Conservation (phyloP, 352 stramenopile genomes). For the Saprolegnia diclina region DNA sequence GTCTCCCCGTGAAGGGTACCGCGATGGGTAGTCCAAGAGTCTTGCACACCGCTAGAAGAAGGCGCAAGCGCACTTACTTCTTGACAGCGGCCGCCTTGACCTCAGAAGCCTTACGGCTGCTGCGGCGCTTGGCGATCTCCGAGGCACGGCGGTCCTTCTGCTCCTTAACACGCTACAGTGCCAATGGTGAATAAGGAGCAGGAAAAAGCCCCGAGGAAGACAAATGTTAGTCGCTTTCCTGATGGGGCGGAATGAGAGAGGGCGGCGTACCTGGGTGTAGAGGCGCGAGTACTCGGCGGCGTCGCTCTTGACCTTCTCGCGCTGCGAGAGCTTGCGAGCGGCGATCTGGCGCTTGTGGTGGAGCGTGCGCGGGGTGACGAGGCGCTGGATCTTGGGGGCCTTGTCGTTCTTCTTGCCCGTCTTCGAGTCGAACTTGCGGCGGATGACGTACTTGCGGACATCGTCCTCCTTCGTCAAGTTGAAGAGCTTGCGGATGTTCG, state of each 20-base stretch:
- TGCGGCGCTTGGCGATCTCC: slow-evolving; percentile 97
- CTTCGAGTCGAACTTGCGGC: slow-evolving; percentile 98
- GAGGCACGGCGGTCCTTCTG: slow-evolving; percentile 96
- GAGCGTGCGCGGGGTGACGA: slow-evolving; percentile 96
- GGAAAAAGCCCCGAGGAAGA: slow-evolving; percentile 38
- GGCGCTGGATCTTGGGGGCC: slow-evolving; percentile 99
- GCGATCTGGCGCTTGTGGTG: slow-evolving; percentile 93
- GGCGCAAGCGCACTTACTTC: slow-evolving; percentile 25
- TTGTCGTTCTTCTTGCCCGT: slow-evolving; percentile 98
- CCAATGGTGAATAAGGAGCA: slow-evolving; percentile 91
- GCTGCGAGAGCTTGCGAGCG: slow-evolving; percentile 78
- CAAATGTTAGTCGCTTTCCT: slow-evolving; percentile 13
- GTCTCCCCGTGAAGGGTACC: neutral
- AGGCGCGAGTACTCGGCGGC: slow-evolving; percentile 97
- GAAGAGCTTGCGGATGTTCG: slow-evolving; percentile 99
- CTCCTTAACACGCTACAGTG: slow-evolving; percentile 97
- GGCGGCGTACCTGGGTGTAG: slow-evolving; percentile 82
- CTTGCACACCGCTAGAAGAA: neutral
- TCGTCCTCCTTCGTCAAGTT: slow-evolving; percentile 99
- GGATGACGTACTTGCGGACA: slow-evolving; percentile 99
- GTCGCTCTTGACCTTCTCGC: slow-evolving; percentile 90
- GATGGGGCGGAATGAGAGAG: neutral
- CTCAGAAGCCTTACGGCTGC: slow-evolving; percentile 92
- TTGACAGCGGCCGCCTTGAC: slow-evolving; percentile 57
- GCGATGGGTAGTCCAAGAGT: neutral